A percentile compares a stretch with the other conserved stretches of the same genome.
phyloP scores from a whole-genome alignment of 164 flowering plant genomes.

The Annona cherimola region DNA sequence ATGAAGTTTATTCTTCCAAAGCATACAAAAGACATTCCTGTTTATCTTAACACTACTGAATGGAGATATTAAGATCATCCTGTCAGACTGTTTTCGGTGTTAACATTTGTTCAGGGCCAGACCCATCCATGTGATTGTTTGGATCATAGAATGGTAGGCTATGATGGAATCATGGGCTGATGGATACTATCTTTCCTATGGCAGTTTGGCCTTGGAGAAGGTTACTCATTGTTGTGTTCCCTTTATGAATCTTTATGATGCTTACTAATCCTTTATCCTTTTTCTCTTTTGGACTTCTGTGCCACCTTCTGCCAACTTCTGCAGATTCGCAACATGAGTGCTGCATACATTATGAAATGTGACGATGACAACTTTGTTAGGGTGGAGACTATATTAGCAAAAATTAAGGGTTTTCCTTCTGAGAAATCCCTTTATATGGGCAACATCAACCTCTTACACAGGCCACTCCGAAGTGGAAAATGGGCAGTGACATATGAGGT shows the following conservation, averaged over 20 bases:
- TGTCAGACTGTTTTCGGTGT: neutral
- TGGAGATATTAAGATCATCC: neutral
- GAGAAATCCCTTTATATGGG: slow-evolving; percentile 77
- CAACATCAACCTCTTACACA: slow-evolving; percentile 82
- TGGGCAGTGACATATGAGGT: slow-evolving; percentile 98
- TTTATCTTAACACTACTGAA: neutral
- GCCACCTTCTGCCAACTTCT: slow-evolving; percentile 3
- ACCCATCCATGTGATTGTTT: neutral
- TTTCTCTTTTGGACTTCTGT: neutral
- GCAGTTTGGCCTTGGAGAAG: neutral
- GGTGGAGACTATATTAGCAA: slow-evolving; percentile 69
- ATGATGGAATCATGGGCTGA: neutral
- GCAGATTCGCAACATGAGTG: slow-evolving; percentile 73
- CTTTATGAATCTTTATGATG: neutral
- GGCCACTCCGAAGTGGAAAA: slow-evolving; percentile 86
- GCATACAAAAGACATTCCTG: neutral
- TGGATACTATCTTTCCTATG: neutral
- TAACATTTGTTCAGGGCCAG: neutral
- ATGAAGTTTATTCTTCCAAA: too few relatives aligned
- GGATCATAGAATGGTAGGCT: neutral
- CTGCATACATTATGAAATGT: slow-evolving; percentile 87
- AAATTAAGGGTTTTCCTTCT: slow-evolving; percentile 36
- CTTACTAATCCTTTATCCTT: neutral
- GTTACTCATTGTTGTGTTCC: neutral
- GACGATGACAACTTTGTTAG: slow-evolving; percentile 93